These are phyloP conservation scores for Macrolepiota fuliginosa DNA, from an alignment of 768 basidiomycete genomes.

Conservation along the genomic window DNA sequence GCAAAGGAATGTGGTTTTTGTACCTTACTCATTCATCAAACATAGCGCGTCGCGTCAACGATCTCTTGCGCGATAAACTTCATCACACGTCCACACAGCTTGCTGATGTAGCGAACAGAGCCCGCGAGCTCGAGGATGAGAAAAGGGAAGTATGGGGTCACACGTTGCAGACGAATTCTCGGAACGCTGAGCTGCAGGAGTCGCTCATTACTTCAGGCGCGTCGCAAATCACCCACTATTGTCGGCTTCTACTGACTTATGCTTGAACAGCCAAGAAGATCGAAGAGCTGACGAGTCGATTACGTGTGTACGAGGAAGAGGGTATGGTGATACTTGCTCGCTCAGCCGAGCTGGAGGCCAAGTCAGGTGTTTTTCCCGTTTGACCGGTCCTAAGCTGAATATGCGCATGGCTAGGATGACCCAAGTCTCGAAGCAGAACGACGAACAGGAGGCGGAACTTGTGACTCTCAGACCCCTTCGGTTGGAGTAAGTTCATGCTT, in stretches of 20 bases:
- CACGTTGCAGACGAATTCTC: conserved; percentile 17
- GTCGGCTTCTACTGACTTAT: not conserved
- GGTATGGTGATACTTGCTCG: conserved; percentile 22
- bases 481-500: conserved; percentile 17
- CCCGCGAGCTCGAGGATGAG: conserved; percentile 34
- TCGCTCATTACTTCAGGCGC: conserved; percentile 13
- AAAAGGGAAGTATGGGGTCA: conserved; percentile 21
- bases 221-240: not conserved
- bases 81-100: conserved; percentile 30
- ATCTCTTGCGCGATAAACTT: conserved; percentile 38
- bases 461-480: conserved; percentile 16
- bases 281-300: conserved; percentile 19
- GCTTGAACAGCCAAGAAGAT: conserved; percentile 21
- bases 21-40: not conserved
- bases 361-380: conserved; percentile 13
- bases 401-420: conserved; percentile 11
- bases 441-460: conserved; percentile 15
- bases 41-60: conserved; percentile 15
- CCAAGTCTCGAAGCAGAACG: conserved; percentile 9
- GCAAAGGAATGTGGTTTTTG: not conserved
- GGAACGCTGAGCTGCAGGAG: conserved; percentile 16
- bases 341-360: conserved; percentile 20
- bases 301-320: conserved; percentile 28
- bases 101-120: conserved; percentile 27
- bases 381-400: not conserved